Percentiles rank a stretch among this genome's conserved stretches.
Conservation (phyloP, 768 basidiomycete species). For the Collybia nuda region DNA sequence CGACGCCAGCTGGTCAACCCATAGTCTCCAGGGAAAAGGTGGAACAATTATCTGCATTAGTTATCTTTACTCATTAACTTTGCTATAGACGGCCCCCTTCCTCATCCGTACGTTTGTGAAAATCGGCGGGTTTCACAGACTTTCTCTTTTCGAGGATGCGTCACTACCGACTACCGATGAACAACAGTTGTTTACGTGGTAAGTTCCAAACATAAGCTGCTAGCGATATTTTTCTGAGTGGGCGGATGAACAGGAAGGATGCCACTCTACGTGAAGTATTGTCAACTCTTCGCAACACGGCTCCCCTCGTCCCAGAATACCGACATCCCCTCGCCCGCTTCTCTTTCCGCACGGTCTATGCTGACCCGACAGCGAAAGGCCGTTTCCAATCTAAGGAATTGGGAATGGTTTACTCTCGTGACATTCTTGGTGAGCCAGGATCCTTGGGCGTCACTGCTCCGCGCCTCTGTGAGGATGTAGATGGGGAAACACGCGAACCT, state of each 20-base stretch:
- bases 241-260: constrained; percentile 61
- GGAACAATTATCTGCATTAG: neutral
- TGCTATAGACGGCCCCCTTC: constrained; percentile 69
- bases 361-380: constrained; percentile 71
- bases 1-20: constrained; percentile 43
- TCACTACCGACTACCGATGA: constrained; percentile 77
- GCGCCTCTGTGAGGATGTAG: constrained; percentile 55
- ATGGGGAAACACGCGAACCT: constrained; percentile 28
- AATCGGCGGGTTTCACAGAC: constrained; percentile 74
- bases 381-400: constrained; percentile 77
- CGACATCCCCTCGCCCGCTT: constrained; percentile 82
- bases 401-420: constrained; percentile 79
- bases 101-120: constrained; percentile 82
- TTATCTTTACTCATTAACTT: constrained; percentile 4
- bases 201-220: constrained; percentile 10
- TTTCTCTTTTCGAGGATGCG: constrained; percentile 76
- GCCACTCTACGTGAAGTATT: constrained; percentile 79
- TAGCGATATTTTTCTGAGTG: neutral
- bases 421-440: constrained; percentile 81
- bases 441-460: constrained; percentile 55
- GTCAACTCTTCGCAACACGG: constrained; percentile 71
- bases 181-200: constrained; percentile 84
- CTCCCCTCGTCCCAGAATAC: constrained; percentile 69
- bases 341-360: constrained; percentile 78
- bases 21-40: constrained; percentile 62